Evolutionary conservation across 2,329 filamentous ascomycete species (phyloP).

Genomic region (Stachybotrys chlorohalonatus): DNA sequence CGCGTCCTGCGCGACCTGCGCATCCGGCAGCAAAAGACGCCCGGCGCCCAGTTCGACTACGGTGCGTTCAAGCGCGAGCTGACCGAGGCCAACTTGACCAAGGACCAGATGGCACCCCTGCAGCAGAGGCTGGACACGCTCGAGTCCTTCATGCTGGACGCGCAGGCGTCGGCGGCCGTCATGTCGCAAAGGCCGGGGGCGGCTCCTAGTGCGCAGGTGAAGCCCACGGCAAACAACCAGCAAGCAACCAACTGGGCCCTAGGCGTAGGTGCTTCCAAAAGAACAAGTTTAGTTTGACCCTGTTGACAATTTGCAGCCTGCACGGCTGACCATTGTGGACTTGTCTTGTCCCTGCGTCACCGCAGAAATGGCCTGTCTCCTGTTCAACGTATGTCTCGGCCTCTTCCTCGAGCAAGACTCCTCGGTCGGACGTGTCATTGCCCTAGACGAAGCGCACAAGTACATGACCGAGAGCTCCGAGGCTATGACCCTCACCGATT

Average conservation of each 20-base stretch:
- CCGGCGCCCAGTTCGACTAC: slow-evolving; percentile 37
- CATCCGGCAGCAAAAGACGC: slow-evolving; percentile 27
- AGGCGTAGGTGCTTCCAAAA: slow-evolving; percentile 6
- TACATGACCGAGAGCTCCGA: slow-evolving; percentile 52
- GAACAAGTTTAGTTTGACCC: not conserved
- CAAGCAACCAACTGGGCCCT: slow-evolving; percentile 9
- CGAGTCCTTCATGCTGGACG: slow-evolving; percentile 34
- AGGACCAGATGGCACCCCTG: slow-evolving; percentile 44
- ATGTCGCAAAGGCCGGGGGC: not conserved
- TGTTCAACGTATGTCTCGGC: slow-evolving; percentile 64
- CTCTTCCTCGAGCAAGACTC: slow-evolving; percentile 50
- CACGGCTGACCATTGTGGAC: slow-evolving; percentile 44
- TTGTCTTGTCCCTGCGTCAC: slow-evolving; percentile 65
- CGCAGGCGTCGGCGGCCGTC: not conserved
- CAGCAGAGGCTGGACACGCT: slow-evolving; percentile 30
- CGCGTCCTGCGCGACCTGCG: slow-evolving; percentile 50
- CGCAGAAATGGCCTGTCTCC: slow-evolving; percentile 53
- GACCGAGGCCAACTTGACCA: slow-evolving; percentile 26
- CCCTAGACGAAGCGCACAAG: slow-evolving; percentile 73
- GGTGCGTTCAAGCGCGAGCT: slow-evolving; percentile 28
- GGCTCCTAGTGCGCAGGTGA: not conserved
- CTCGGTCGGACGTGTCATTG: slow-evolving; percentile 49
- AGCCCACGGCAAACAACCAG: not conserved
- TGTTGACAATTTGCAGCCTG: slow-evolving; percentile 8
- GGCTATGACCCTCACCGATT: slow-evolving; percentile 49